phyloP scores from a whole-genome alignment of 2,329 filamentous ascomycete genomes.

The Escovopsis sp. region DNA sequence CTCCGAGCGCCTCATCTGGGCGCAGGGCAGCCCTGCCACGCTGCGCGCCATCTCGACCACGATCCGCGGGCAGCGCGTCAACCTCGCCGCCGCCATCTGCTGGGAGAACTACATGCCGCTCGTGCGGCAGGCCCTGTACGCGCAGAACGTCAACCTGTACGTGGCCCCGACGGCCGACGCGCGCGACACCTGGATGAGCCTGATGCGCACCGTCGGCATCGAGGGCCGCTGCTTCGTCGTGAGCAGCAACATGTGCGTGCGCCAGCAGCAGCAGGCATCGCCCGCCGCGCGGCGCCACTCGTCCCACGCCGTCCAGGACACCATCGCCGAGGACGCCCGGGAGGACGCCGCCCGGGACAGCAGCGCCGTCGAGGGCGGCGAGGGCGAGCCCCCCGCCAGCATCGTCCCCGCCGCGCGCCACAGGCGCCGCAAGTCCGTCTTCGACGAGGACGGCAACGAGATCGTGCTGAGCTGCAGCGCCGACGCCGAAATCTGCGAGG shows the following conservation, averaged over 20 bases:
- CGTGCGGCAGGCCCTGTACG: constrained; percentile 68
- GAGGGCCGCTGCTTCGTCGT: constrained; percentile 81
- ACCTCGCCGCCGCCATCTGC: constrained; percentile 77
- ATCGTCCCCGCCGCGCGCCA: constrained; percentile 9
- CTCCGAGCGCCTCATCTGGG: constrained; percentile 74
- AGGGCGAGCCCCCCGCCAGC: constrained; percentile 28
- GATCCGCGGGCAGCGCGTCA: constrained; percentile 66
- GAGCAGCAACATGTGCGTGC: constrained; percentile 68
- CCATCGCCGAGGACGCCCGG: too few relatives aligned
- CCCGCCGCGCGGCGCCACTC: too few relatives aligned
- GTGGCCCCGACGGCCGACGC: constrained; percentile 81
- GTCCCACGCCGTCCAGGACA: too few relatives aligned
- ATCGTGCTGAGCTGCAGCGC: constrained; percentile 29
- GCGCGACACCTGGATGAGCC: constrained; percentile 63
- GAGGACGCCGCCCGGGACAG: background rate
- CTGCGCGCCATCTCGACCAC: constrained; percentile 64
- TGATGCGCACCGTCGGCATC: constrained; percentile 69
- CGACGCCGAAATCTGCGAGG: constrained; percentile 4
- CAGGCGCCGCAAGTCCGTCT: constrained; percentile 25
- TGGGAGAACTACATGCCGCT: constrained; percentile 98
- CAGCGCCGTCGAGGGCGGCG: constrained; percentile 11
- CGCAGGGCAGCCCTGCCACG: constrained; percentile 66
- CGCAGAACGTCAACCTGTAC: constrained; percentile 84
- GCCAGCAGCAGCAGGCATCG: background rate
- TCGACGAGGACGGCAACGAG: constrained; percentile 41